Evolutionary conservation across 495 filamentous ascomycete species (phyloP), one percentile per base, ranked within the genome.

Genomic region (Massariosphaeria phaeospora): DNA sequence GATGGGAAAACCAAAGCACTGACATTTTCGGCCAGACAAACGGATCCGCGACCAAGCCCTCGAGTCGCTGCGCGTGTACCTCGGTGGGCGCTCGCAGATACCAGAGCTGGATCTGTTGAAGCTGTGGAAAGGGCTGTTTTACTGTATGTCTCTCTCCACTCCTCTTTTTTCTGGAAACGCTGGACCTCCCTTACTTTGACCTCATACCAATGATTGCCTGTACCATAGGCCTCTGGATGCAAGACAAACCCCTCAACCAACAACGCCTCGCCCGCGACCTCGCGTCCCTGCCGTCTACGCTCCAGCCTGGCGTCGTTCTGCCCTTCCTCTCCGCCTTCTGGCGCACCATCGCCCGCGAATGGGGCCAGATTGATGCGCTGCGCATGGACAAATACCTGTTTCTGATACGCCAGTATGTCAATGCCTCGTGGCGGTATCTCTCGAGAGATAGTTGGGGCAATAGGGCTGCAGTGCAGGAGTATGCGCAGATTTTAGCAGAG

Each of bases 101-200:
- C 74, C 79, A 12, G 75, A 82, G 17, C 69, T 94, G 59, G 91
- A 98, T 43, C 74, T 88, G 27, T 76, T 94, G 48, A 96, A 96
- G 72, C 78, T 98, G 55, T 96, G 91, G 89, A 96, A 95, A 70
- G 93, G 91, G 30, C 81, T 98, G 21, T 97, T 94, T 74, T 97
- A 86, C 79, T 93, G 89, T 84, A 72, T 23, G 65, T 3, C 11
- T 6, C 49, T 30, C n/a, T 29, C 30, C 25, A 8, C 20, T n/a
- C n/a, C n/a, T n/a, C n/a, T n/a, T n/a, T n/a, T n/a, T n/a, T n/a
- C n/a, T n/a, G n/a, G n/a, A n/a, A n/a, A n/a, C n/a, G n/a, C n/a
- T n/a, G n/a, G n/a, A n/a, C n/a, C n/a, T n/a, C n/a, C n/a, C n/a
- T n/a, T n/a, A n/a, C n/a, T n/a, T n/a, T n/a, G n/a, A n/a, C n/a